phyloP scores from a whole-genome alignment of 768 basidiomycete genomes.

The Mycena haematopus region DNA sequence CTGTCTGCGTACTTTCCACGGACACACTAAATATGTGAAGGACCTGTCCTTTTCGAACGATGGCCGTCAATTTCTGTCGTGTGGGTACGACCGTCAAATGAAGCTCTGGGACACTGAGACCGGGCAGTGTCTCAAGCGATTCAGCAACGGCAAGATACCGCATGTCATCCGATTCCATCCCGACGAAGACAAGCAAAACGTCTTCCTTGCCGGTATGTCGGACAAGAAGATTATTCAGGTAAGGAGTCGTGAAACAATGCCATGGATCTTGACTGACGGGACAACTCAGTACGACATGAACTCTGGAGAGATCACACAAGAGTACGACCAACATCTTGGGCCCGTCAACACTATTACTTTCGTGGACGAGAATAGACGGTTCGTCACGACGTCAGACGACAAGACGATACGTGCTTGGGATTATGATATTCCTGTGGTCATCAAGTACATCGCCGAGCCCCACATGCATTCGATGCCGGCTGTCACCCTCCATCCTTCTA shows the following conservation, averaged over 20 bases:
- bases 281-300: slow-evolving; percentile 90
- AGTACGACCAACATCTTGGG: slow-evolving; percentile 98
- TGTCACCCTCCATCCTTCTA: slow-evolving; percentile 92
- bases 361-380: slow-evolving; percentile 96
- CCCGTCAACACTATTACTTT: slow-evolving; percentile 99
- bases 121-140: slow-evolving; percentile 94
- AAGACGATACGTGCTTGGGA: slow-evolving; percentile 99
- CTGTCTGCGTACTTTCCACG: slow-evolving; percentile 95
- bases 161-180: slow-evolving; percentile 97
- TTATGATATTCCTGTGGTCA: slow-evolving; percentile 98
- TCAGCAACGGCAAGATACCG: slow-evolving; percentile 97
- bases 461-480: slow-evolving; percentile 99
- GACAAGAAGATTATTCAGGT: slow-evolving; percentile 99
- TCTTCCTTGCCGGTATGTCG: slow-evolving; percentile 97
- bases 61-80: slow-evolving; percentile 87
- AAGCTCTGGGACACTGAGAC: slow-evolving; percentile 99
- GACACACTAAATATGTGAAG: slow-evolving; percentile 95
- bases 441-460: slow-evolving; percentile 99
- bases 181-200: slow-evolving; percentile 93
- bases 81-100: slow-evolving; percentile 95
- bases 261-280: background rate
- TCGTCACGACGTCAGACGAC: slow-evolving; percentile 98
- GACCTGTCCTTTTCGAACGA: slow-evolving; percentile 96
- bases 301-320: slow-evolving; percentile 94
- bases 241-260: slow-evolving; percentile 30